Evolutionary conservation across 805 yeast genomes (phyloP).

Genomic region (Yarrowia bubula): DNA sequence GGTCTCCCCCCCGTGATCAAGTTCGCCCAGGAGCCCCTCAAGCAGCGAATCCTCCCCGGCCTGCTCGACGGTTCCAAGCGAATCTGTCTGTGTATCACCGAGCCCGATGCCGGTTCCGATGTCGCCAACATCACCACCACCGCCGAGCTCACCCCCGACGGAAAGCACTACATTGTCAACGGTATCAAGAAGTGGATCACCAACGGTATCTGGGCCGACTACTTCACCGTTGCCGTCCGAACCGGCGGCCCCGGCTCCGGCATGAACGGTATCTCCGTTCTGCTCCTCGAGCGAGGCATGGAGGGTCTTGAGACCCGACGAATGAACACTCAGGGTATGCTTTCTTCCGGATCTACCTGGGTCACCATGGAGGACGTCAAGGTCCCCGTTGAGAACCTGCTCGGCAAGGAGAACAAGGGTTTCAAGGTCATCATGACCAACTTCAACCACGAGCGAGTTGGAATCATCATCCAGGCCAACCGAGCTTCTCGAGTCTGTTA

Average conservation of each 20-base stretch:
- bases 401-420: conserved; percentile 45
- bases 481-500: conserved; percentile 42
- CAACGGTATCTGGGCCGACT: conserved; percentile 45
- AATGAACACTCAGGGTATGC: conserved; percentile 45
- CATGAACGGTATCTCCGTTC: conserved; percentile 42
- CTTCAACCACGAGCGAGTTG: conserved; percentile 47
- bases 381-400: conserved; percentile 44
- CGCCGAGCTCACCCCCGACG: conserved; percentile 42
- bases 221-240: conserved; percentile 46
- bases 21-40: conserved; percentile 38
- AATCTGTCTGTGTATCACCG: conserved; percentile 45
- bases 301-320: conserved; percentile 42
- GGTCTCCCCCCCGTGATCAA: conserved; percentile 44
- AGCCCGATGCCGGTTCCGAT: conserved; percentile 48
- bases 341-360: conserved; percentile 44
- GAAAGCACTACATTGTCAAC: conserved; percentile 43
- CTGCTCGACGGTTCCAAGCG: conserved; percentile 43
- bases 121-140: conserved; percentile 44
- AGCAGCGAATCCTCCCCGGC: conserved; percentile 42
- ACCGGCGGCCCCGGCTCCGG: conserved; percentile 44
- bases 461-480: conserved; percentile 43
- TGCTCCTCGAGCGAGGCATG: conserved; percentile 42
- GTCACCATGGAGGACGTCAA: conserved; percentile 46
- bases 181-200: conserved; percentile 50
- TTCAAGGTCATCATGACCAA: conserved; percentile 46